Percentiles rank a stretch among this genome's conserved stretches.
Evolutionary conservation across 1,139 yeast species (phyloP).

Genomic region (Kurtzmaniella natalensis): DNA sequence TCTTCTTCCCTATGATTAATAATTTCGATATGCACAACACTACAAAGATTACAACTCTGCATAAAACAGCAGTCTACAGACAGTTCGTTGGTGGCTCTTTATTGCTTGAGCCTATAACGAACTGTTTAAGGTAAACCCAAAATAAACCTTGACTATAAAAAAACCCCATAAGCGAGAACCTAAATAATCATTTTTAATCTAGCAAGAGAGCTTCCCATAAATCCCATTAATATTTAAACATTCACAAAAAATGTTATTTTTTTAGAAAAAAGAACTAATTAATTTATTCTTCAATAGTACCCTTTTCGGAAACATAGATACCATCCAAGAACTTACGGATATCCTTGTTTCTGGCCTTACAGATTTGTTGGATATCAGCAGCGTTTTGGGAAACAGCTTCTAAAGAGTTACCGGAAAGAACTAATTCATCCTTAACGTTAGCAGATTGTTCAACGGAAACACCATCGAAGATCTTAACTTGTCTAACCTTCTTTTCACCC

Average conservation of each 20-base stretch:
- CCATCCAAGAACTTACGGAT: slow-evolving; percentile 99
- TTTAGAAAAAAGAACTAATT: slow-evolving; percentile 5
- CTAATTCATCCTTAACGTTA: slow-evolving; percentile 89
- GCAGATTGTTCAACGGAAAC: slow-evolving; percentile 79
- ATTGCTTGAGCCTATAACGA: slow-evolving; percentile 53
- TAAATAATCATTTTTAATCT: no score
- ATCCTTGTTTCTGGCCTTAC: slow-evolving; percentile 99
- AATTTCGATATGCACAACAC: no score
- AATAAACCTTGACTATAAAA: slow-evolving; percentile 22
- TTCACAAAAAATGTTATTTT: slow-evolving; percentile 1
- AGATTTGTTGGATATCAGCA: slow-evolving; percentile 97
- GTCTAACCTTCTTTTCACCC: slow-evolving; percentile 97
- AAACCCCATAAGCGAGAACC: slow-evolving; percentile 11
- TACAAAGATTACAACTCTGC: no score
- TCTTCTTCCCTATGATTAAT: no score
- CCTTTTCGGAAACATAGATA: slow-evolving; percentile 98
- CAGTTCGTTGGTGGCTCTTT: slow-evolving; percentile 63
- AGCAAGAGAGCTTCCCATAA: no score
- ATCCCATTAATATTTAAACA: slow-evolving; percentile 7
- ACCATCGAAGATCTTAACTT: slow-evolving; percentile 81
- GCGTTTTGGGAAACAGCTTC: slow-evolving; percentile 98
- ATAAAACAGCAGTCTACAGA: slow-evolving; percentile 17
- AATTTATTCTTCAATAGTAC: slow-evolving; percentile 65
- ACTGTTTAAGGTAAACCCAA: slow-evolving; percentile 35
- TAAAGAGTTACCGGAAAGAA: slow-evolving; percentile 91